Evolutionary conservation across 352 stramenopile genomes (phyloP), one percentile per base, ranked within the genome.

Genomic region (Globisporangium emineosum): DNA sequence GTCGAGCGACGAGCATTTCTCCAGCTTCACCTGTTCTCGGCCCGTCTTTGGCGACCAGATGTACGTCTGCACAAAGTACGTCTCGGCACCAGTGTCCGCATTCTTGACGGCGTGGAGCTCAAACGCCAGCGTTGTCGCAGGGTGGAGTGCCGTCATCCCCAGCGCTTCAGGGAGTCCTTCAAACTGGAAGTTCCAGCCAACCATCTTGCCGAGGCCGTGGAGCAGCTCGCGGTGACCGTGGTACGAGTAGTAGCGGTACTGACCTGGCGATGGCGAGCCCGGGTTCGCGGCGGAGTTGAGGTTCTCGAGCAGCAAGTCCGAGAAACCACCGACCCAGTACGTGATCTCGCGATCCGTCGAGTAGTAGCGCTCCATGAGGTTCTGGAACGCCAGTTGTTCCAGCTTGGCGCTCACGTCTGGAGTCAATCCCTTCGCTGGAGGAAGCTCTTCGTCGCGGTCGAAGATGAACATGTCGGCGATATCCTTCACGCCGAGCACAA

Each of bases 301-400:
- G 6, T 85, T 90, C 52, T 70, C 72, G 3, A 94, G 63, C 55
- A 94, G 69, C 58, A 94, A 65, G 23, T 89, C 74, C 0, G 71
- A 69, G 68, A 94, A 94, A 17, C 83, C 86, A 42, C 83, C 86
- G 47, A 89, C 81, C 86, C 86, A 94, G 76, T 94, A 94, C 52
- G 86, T 94, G 64, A 94, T 78, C 60, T 79, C 75, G 37, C 83
- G 83, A 25, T 89, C 79, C 21, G 86, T 91, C 23, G 80, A 79
- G 71, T 91, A 94, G 67, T 94, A 94, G 50, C 86, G 71, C 66
- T 94, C 86, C 86, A 94, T 93, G 56, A 94, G 82, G 68, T 91
- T 90, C 10, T 76, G 83, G 69, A 94, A 93, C 42, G 83, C 83
- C 35, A 94, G 68, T 43, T 86, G 68, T 65, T 92, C 80, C 21